These are phyloP conservation scores for Moelleriella libera DNA, from an alignment of 2,329 filamentous ascomycete genomes.

Conservation along the genomic window DNA sequence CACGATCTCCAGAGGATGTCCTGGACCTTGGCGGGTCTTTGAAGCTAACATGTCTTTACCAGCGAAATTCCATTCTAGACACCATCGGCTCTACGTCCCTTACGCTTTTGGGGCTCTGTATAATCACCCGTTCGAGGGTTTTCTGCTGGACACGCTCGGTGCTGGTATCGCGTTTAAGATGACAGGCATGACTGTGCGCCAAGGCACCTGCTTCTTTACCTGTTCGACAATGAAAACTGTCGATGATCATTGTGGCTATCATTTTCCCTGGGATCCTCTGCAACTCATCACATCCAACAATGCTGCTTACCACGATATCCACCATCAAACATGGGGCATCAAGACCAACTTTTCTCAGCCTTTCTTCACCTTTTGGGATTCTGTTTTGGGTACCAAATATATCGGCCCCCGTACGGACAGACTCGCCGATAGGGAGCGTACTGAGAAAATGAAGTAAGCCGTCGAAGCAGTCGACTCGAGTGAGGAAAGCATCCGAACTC, in stretches of 20 bases:
- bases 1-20: background rate
- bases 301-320: conserved; percentile 91
- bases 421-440: conserved; percentile 23
- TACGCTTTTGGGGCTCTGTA: conserved; percentile 96
- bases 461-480: conserved; percentile 1
- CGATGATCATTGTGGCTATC: conserved; percentile 93
- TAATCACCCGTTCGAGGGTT: conserved; percentile 91
- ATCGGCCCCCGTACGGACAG: conserved; percentile 40
- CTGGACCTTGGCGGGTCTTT: background rate
- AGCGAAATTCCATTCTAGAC: conserved; percentile 85
- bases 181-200: conserved; percentile 68
- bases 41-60: conserved; percentile 23
- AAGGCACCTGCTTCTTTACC: conserved; percentile 82
- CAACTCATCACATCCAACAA: conserved; percentile 91
- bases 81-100: conserved; percentile 93
- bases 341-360: conserved; percentile 88
- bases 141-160: conserved; percentile 82
- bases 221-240: conserved; percentile 90
- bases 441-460: conserved; percentile 11
- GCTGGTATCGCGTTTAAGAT: conserved; percentile 73
- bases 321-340: conserved; percentile 98
- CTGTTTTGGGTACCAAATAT: conserved; percentile 70
- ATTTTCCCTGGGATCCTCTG: conserved; percentile 88
- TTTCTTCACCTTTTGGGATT: conserved; percentile 94
- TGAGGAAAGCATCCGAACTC: background rate